These are phyloP conservation scores for Pleurotus tuoliensis DNA, from an alignment of 768 basidiomycete genomes.

Conservation along the genomic window DNA sequence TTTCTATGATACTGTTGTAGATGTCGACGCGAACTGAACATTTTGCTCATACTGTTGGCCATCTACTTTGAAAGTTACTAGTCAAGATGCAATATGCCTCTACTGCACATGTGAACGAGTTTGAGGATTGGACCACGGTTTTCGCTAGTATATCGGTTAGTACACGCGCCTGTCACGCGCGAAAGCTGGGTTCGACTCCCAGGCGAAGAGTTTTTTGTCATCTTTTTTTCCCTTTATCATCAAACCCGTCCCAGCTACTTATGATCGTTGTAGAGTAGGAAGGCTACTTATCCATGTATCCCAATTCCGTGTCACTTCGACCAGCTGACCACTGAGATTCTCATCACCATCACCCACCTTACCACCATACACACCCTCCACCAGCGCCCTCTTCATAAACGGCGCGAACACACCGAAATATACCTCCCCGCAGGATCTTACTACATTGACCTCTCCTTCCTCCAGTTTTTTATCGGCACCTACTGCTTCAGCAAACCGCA, in stretches of 20 bases:
- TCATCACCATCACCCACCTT: conserved; percentile 17
- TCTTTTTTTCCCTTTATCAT: not conserved
- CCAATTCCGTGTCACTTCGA: conserved; percentile 10
- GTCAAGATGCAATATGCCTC: not conserved
- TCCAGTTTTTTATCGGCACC: conserved; percentile 18
- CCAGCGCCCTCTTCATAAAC: conserved; percentile 64
- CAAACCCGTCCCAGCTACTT: no score
- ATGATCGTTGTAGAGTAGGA: not conserved
- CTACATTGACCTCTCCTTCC: conserved; percentile 28
- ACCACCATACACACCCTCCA: conserved; percentile 70
- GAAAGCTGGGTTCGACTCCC: conserved; percentile 10
- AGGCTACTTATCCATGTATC: not conserved
- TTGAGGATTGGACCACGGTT: not conserved
- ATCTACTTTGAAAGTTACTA: no score
- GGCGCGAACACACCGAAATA: conserved; percentile 65
- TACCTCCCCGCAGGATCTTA: conserved; percentile 47
- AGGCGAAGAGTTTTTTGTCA: conserved; percentile 4
- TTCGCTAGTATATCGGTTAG: conserved; percentile 10
- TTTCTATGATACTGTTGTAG: conserved; percentile 80
- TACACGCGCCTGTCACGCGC: conserved; percentile 10
- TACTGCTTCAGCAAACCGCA: conserved; percentile 10
- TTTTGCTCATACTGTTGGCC: not conserved
- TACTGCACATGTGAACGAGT: not conserved
- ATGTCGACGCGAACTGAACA: conserved; percentile 52
- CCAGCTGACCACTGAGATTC: conserved; percentile 15